Evolutionary conservation across 2,329 filamentous ascomycete species (phyloP).

Genomic region (Fusarium newnesense): DNA sequence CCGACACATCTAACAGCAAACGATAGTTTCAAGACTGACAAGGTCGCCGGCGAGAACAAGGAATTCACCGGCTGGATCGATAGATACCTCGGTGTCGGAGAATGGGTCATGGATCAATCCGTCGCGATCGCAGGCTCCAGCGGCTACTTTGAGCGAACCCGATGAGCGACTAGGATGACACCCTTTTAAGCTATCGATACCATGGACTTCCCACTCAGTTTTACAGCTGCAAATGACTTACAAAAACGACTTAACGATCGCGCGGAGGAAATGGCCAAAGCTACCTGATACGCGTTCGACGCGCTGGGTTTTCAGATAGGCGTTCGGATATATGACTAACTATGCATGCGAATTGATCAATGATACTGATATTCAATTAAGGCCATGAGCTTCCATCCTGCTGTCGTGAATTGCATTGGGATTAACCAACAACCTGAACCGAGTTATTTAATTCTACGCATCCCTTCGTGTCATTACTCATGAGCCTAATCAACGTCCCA

Average conservation of each 20-base stretch:
- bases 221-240: neutral
- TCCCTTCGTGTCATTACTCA: slow-evolving; percentile 23
- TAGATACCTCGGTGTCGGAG: slow-evolving; percentile 92
- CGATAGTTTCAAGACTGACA: slow-evolving; percentile 86
- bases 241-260: slow-evolving; percentile 25
- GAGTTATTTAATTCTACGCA: neutral
- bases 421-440: neutral
- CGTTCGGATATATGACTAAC: slow-evolving; percentile 41
- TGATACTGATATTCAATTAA: slow-evolving; percentile 30
- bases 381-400: slow-evolving; percentile 1
- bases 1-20: slow-evolving; percentile 34
- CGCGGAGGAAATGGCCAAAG: slow-evolving; percentile 12
- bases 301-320: slow-evolving; percentile 36
- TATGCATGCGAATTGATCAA: slow-evolving; percentile 41
- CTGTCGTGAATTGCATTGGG: neutral
- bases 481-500: slow-evolving; percentile 4
- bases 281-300: slow-evolving; percentile 20
- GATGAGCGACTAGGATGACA: slow-evolving; percentile 58
- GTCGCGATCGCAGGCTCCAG: slow-evolving; percentile 90
- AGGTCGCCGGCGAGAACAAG: slow-evolving; percentile 81
- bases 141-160: slow-evolving; percentile 89
- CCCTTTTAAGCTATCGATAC: slow-evolving; percentile 27
- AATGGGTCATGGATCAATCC: slow-evolving; percentile 98
- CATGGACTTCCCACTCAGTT: slow-evolving; percentile 23
- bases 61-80: slow-evolving; percentile 89